Evolutionary conservation across 2,329 filamentous ascomycete species (phyloP).

Genomic region (Calcarisporium arbuscula): DNA sequence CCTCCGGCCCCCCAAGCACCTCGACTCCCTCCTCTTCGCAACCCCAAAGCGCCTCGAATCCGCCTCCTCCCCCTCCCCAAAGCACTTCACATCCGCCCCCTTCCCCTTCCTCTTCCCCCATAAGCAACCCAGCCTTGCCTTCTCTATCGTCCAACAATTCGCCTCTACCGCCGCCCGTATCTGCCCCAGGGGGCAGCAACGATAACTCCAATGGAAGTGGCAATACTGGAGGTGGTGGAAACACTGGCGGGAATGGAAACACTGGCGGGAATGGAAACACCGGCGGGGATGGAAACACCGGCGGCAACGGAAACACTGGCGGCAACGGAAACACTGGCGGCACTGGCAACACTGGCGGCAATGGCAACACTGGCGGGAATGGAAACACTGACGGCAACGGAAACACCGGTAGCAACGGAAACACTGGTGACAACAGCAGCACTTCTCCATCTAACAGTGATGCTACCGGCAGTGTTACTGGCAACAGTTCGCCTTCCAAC

Average conservation of each 20-base stretch:
- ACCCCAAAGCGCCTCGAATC: background rate
- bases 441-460: no score
- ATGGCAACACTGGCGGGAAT: background rate
- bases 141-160: background rate
- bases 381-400: background rate
- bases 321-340: slow-evolving; percentile 1
- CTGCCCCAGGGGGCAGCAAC: background rate
- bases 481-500: no score
- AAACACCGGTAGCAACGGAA: background rate
- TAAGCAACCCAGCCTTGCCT: background rate
- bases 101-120: background rate
- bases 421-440: background rate
- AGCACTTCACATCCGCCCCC: background rate
- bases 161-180: background rate
- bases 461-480: no score
- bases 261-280: background rate
- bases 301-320: background rate
- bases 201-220: background rate
- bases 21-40: background rate
- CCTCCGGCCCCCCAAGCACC: background rate
- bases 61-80: background rate
- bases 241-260: background rate
- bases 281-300: background rate
- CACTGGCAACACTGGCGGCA: background rate
- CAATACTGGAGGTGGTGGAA: slow-evolving; percentile 1